Base-by-base conservation (phyloP, 1,139 yeast genomes). In the Arxiozyma heterogenica region DNA sequence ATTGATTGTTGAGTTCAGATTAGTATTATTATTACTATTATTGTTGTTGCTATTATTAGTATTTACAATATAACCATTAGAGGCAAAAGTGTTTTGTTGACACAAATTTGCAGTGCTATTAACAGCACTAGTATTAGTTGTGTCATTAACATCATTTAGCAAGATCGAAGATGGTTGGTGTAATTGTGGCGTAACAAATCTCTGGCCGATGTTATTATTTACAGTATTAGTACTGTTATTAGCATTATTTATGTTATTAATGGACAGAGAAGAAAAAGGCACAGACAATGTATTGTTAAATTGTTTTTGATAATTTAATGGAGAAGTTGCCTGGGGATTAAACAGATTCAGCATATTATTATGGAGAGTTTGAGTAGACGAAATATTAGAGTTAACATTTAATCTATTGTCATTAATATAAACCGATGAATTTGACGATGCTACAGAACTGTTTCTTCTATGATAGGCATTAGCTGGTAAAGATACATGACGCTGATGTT, bases 401-500 rank as follows among this genome's bases (percentile, higher is more conserved):
- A 27, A 27, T 18, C 44, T 48, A 22, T 48, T 48, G 34, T 45
- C 48, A 38, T 46, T 46, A 11, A 38, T 21, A 34, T 21, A 38
- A 38, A 11, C 39, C 6, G 63, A 59, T 23, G 54, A 41, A 6
- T 62, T 55, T 42, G 55, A 46, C 60, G 70, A 56, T 63, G 68
- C 58, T 57, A 79, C 57, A 60, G 69, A 52, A 57, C 61, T 57
- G 56, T 57, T 60, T 55, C 63, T 59, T 56, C 62, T 61, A 54
- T 61, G 66, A 47, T 53, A 63, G 11, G 67, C 61, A 54, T 65
- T 61, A 8, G 64, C 61, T 20, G 65, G 64, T 21, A 60, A 49
- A 48, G 63, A 75, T 65, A 59, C 61, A 56, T 65, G 67, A 34
- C 70, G 67, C 21, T 66, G 58, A 55, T 66, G 70, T 49, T 63